Conservation (phyloP, 2,329 filamentous ascomycete species). For the Penicillium fuscoglaucum region DNA sequence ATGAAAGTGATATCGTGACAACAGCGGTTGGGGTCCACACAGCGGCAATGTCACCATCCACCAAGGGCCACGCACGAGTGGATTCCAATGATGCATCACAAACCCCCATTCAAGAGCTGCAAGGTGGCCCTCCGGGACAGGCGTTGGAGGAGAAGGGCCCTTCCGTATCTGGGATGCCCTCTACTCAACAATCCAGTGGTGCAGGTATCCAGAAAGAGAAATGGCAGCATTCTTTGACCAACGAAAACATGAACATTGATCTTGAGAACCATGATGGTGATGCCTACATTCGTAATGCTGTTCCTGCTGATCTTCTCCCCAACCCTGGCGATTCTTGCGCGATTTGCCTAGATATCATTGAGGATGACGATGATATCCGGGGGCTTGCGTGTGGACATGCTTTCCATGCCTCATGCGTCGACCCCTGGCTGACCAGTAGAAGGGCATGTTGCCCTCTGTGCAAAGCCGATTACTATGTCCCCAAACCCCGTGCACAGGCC, state of each 20-base stretch:
- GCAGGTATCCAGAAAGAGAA: constrained; percentile 16
- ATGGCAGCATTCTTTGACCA: constrained; percentile 29
- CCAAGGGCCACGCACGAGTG: constrained; percentile 19
- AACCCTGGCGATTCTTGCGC: constrained; percentile 90
- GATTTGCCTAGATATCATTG: constrained; percentile 90
- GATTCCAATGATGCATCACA: constrained; percentile 17
- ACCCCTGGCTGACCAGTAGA: constrained; percentile 93
- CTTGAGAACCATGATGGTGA: constrained; percentile 67
- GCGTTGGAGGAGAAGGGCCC: constrained; percentile 20
- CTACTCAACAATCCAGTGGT: constrained; percentile 3
- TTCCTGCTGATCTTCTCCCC: constrained; percentile 76
- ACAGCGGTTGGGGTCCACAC: constrained; percentile 25
- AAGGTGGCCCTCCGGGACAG: constrained; percentile 7
- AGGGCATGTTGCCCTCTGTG: constrained; percentile 95
- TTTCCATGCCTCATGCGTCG: constrained; percentile 93
- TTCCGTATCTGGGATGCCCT: neutral
- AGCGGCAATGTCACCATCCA: constrained; percentile 24
- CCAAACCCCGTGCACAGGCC: constrained; percentile 74
- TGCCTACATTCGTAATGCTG: constrained; percentile 75
- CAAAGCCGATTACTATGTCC: constrained; percentile 96
- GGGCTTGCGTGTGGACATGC: constrained; percentile 95
- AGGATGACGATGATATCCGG: constrained; percentile 93
- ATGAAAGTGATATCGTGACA: constrained; percentile 54
- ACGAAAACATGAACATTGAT: constrained; percentile 57
- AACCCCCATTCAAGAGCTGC: constrained; percentile 17